Conservation (phyloP, 2,329 filamentous ascomycete genomes). For the Apiospora arundinis region DNA sequence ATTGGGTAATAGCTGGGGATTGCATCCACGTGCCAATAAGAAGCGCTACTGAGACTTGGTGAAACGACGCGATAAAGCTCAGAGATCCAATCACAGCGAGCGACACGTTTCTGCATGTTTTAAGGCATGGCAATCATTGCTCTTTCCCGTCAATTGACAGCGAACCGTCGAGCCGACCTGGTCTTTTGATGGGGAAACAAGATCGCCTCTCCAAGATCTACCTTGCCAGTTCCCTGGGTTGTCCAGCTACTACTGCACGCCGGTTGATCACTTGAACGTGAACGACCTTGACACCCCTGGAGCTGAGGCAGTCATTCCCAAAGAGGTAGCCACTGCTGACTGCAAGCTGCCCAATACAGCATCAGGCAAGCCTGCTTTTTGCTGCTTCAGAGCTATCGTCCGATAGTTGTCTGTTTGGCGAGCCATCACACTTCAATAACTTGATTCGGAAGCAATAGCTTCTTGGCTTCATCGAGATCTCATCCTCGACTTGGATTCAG, state of each 20-base stretch:
- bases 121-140: not conserved
- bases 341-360: not conserved
- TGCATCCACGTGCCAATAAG: constrained; percentile 25
- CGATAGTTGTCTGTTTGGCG: not conserved
- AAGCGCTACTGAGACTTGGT: constrained; percentile 14
- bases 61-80: constrained; percentile 23
- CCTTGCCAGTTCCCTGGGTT: constrained; percentile 15
- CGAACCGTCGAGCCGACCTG: not conserved
- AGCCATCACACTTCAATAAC: constrained; percentile 11
- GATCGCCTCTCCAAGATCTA: not conserved
- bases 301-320: not conserved
- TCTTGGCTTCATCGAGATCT: constrained; percentile 18
- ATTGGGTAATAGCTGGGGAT: not conserved
- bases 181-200: constrained; percentile 1
- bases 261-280: not conserved
- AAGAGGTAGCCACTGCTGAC: constrained; percentile 1
- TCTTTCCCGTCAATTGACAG: not conserved
- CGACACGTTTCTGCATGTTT: not conserved
- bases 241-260: constrained; percentile 1
- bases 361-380: not conserved
- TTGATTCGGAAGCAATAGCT: constrained; percentile 1
- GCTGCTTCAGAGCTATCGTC: constrained; percentile 1
- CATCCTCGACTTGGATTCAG: not conserved
- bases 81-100: constrained; percentile 9
- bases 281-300: not conserved